phyloP scores from a whole-genome alignment of 2,329 filamentous ascomycete genomes.

The Penicillium sp. region DNA sequence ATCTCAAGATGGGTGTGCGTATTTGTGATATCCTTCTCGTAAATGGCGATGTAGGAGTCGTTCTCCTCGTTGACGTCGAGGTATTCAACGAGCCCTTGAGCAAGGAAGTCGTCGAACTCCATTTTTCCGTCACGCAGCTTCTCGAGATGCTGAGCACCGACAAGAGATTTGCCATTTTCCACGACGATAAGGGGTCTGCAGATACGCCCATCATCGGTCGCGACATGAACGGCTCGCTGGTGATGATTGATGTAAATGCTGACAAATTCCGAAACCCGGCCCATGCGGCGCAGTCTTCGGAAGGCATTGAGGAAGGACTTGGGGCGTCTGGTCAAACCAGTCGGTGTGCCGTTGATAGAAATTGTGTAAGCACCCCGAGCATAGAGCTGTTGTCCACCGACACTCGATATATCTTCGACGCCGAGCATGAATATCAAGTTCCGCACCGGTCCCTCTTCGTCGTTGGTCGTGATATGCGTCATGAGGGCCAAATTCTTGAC shows the following conservation, averaged over 20 bases:
- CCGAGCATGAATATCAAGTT: constrained; percentile 84
- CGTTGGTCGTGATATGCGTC: constrained; percentile 98
- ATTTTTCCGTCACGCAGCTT: constrained; percentile 78
- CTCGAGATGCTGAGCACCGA: constrained; percentile 74
- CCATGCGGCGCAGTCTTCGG: constrained; percentile 80
- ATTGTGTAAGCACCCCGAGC: constrained; percentile 80
- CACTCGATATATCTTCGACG: constrained; percentile 73
- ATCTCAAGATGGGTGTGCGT: constrained; percentile 94
- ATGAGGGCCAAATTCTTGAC: constrained; percentile 98
- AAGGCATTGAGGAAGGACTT: constrained; percentile 84
- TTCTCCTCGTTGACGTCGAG: constrained; percentile 98
- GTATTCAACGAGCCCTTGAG: constrained; percentile 88
- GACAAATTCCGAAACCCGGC: constrained; percentile 91
- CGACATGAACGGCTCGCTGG: constrained; percentile 87
- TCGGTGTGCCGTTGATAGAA: constrained; percentile 91
- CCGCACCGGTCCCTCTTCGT: constrained; percentile 86
- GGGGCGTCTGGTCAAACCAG: constrained; percentile 80
- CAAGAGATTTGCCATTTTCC: constrained; percentile 77
- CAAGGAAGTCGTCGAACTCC: constrained; percentile 91
- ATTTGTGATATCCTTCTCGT: constrained; percentile 77
- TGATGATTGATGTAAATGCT: constrained; percentile 95
- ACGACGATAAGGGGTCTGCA: constrained; percentile 95
- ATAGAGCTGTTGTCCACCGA: constrained; percentile 85
- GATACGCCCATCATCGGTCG: constrained; percentile 94
- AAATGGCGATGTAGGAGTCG: constrained; percentile 87